Evolutionary conservation across 441 rosid species (phyloP).

Genomic region (Viola pubescens): DNA sequence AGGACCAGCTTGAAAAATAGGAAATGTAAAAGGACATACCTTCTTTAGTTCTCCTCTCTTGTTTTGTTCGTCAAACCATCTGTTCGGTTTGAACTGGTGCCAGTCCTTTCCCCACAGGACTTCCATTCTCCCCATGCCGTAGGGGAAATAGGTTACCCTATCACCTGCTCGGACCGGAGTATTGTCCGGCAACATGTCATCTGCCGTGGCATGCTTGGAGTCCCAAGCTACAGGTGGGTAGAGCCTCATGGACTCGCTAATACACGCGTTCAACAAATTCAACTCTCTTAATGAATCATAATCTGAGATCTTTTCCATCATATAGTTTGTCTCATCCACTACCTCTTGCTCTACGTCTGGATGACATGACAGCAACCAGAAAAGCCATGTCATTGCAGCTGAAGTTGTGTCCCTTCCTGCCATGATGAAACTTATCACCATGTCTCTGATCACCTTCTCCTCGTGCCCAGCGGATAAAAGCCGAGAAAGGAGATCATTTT

Average conservation of each 20-base stretch:
- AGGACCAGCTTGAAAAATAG: conserved; percentile 40
- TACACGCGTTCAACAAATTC: conserved; percentile 29
- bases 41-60: conserved; percentile 20
- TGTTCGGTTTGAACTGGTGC: conserved; percentile 32
- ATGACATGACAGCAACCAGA: conserved; percentile 40
- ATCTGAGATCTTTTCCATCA: conserved; percentile 19
- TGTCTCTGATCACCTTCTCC: conserved; percentile 44
- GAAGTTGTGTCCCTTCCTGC: conserved; percentile 68
- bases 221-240: conserved; percentile 50
- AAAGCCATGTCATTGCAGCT: conserved; percentile 49
- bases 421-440: conserved; percentile 51
- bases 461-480: conserved; percentile 45
- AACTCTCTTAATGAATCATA: conserved; percentile 35
- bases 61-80: conserved; percentile 29
- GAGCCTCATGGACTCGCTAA: conserved; percentile 48
- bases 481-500: conserved; percentile 45
- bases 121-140: conserved; percentile 48
- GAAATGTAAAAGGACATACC: conserved; percentile 30
- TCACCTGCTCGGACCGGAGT: conserved; percentile 27
- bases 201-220: conserved; percentile 28
- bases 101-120: conserved; percentile 41
- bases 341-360: conserved; percentile 29
- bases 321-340: conserved; percentile 25
- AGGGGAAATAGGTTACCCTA: conserved; percentile 29
- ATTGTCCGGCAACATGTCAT: conserved; percentile 44